A percentile compares a stretch with the other conserved stretches of the same genome.
phyloP scores from a whole-genome alignment of 1,284 basidiomycete genomes.

The Trametes hirsuta region DNA sequence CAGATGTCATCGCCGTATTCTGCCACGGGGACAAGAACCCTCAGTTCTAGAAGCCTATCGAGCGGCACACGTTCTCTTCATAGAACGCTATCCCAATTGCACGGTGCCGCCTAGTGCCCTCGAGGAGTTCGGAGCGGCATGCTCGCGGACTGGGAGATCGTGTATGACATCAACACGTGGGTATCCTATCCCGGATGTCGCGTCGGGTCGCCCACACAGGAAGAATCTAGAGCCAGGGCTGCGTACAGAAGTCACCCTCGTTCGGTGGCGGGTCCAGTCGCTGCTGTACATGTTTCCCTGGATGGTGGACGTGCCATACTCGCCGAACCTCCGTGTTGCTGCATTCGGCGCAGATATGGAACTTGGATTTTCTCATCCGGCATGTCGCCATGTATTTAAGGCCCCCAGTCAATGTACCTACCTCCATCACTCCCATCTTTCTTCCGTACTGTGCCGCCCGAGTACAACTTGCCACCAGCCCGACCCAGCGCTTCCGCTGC shows the following conservation, averaged over 20 bases:
- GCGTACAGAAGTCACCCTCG: conserved; percentile 15
- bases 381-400: conserved; percentile 3
- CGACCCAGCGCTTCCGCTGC: neutral
- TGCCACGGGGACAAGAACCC: neutral
- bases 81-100: neutral
- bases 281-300: neutral
- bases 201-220: conserved; percentile 1
- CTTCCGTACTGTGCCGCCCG: neutral
- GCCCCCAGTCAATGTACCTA: neutral
- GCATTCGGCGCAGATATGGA: neutral
- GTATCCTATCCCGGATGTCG: conserved; percentile 9
- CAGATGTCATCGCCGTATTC: conserved; percentile 3
- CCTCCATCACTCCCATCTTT: neutral
- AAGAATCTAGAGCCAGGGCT: conserved; percentile 11
- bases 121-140: conserved; percentile 3
- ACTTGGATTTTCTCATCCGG: neutral
- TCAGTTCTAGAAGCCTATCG: conserved; percentile 2
- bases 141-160: conserved; percentile 9
- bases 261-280: conserved; percentile 17
- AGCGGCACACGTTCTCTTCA: conserved; percentile 6
- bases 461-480: neutral
- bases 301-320: neutral
- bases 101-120: conserved; percentile 1
- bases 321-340: neutral
- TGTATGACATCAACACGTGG: conserved; percentile 22